phyloP scores from a whole-genome alignment of 257 asterid genomes.

The Prunella vulgaris region DNA sequence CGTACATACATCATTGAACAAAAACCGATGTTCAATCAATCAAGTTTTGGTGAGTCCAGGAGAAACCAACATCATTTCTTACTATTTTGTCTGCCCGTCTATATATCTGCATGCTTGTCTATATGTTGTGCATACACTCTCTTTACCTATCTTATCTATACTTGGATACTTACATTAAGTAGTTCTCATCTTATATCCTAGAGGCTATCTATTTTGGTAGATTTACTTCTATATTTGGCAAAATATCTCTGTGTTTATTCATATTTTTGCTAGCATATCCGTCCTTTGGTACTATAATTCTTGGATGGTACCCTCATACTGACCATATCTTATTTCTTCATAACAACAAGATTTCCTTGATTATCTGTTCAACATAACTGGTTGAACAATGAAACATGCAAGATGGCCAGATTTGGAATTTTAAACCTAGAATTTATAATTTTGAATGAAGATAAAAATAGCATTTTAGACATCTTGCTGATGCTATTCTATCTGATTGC shows the following conservation, averaged over 20 bases:
- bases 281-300: slow-evolving; percentile 6
- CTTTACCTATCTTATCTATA: neutral
- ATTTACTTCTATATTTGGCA: slow-evolving; percentile 7
- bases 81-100: slow-evolving; percentile 8
- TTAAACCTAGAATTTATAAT: slow-evolving; percentile 4
- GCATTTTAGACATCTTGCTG: neutral
- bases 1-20: slow-evolving; percentile 94
- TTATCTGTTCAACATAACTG: neutral
- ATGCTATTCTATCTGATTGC: slow-evolving; percentile 2
- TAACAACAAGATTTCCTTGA: neutral
- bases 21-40: slow-evolving; percentile 92
- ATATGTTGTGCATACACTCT: neutral
- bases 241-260: neutral
- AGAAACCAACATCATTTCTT: slow-evolving; percentile 15
- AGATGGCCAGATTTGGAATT: slow-evolving; percentile 3
- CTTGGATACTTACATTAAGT: neutral
- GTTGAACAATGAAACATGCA: neutral
- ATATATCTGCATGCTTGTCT: slow-evolving; percentile 4
- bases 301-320: slow-evolving; percentile 6
- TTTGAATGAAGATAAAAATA: neutral
- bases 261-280: neutral
- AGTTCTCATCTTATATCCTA: neutral
- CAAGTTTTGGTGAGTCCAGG: slow-evolving; percentile 74
- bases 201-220: neutral
- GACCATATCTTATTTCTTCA: neutral